These are phyloP conservation scores for Betula pendula DNA, from an alignment of 306 rosid genomes.

Conservation along the genomic window DNA sequence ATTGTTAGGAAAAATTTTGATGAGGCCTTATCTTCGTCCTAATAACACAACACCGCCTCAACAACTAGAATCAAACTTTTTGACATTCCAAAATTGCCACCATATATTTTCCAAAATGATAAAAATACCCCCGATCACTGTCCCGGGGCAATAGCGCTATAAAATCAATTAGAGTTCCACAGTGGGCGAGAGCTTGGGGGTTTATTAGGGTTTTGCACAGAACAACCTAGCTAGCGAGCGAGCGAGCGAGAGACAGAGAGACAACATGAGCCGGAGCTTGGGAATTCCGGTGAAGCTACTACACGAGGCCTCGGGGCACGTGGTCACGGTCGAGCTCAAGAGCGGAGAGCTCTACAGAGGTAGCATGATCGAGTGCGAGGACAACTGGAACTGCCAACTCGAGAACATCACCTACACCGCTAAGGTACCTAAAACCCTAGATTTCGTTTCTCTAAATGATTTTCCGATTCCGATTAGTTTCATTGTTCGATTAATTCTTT, in stretches of 20 bases:
- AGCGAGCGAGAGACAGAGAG: background rate
- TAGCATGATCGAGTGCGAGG: constrained; percentile 95
- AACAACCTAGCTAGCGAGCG: background rate
- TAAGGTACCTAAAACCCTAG: constrained; percentile 45
- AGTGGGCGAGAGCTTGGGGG: background rate
- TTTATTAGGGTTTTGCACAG: constrained; percentile 48
- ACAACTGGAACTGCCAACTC: constrained; percentile 98
- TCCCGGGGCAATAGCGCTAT: background rate
- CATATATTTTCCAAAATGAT: background rate
- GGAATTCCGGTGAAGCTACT: constrained; percentile 99
- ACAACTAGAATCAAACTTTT: background rate
- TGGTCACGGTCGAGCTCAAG: constrained; percentile 94
- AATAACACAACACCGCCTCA: too few relatives aligned
- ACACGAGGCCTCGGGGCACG: constrained; percentile 96
- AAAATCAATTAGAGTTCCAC: background rate
- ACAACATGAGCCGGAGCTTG: constrained; percentile 84
- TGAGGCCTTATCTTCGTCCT: too few relatives aligned
- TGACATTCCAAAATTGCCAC: background rate
- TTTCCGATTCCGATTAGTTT: background rate
- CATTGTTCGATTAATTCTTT: background rate
- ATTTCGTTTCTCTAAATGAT: background rate
- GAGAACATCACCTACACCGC: constrained; percentile 98
- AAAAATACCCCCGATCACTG: background rate
- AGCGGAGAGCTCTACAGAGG: constrained; percentile 99
- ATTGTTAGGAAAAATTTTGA: too few relatives aligned